Percentiles rank a stretch among this genome's conserved stretches.
Evolutionary conservation across 202 grass and related monocot genomes (phyloP).

Genomic region (Miscanthus sacchariflorus): DNA sequence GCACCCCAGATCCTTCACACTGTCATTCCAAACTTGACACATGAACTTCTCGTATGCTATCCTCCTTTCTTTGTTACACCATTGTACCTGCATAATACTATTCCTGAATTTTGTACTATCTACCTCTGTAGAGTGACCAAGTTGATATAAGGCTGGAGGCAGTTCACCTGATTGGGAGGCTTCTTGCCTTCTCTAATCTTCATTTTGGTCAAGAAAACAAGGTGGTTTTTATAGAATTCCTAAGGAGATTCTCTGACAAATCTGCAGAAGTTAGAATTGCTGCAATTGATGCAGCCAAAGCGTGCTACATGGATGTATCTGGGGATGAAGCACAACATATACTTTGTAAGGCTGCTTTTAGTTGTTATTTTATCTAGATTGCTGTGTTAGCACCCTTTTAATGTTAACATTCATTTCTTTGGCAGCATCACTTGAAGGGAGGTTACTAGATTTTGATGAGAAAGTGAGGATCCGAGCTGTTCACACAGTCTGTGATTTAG

Average conservation of each 20-base stretch:
- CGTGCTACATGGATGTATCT: slow-evolving; percentile 62
- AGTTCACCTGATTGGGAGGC: slow-evolving; percentile 82
- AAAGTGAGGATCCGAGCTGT: slow-evolving; percentile 95
- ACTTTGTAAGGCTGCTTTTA: slow-evolving; percentile 60
- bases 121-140: slow-evolving; percentile 70
- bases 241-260: slow-evolving; percentile 93
- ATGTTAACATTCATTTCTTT: slow-evolving; percentile 40
- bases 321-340: slow-evolving; percentile 71
- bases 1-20: slow-evolving; percentile 75
- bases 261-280: slow-evolving; percentile 92
- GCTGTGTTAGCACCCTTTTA: slow-evolving; percentile 36
- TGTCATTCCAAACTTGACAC: slow-evolving; percentile 85
- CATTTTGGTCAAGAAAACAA: slow-evolving; percentile 77
- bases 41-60: slow-evolving; percentile 81
- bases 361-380: slow-evolving; percentile 40
- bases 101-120: slow-evolving; percentile 38
- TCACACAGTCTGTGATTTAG: slow-evolving; percentile 81
- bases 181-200: slow-evolving; percentile 93
- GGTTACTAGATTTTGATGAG: slow-evolving; percentile 94
- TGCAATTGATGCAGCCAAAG: slow-evolving; percentile 79
- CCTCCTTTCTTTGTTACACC: slow-evolving; percentile 31
- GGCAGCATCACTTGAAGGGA: slow-evolving; percentile 74
- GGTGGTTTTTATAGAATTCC: slow-evolving; percentile 78
- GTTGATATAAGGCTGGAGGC: slow-evolving; percentile 72
- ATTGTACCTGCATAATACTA: slow-evolving; percentile 36